A percentile compares a stretch with the other conserved stretches of the same genome.
These are phyloP conservation scores for Parachlorella kessleri DNA, from an alignment of 139 green algal genomes.

Conservation along the genomic window DNA sequence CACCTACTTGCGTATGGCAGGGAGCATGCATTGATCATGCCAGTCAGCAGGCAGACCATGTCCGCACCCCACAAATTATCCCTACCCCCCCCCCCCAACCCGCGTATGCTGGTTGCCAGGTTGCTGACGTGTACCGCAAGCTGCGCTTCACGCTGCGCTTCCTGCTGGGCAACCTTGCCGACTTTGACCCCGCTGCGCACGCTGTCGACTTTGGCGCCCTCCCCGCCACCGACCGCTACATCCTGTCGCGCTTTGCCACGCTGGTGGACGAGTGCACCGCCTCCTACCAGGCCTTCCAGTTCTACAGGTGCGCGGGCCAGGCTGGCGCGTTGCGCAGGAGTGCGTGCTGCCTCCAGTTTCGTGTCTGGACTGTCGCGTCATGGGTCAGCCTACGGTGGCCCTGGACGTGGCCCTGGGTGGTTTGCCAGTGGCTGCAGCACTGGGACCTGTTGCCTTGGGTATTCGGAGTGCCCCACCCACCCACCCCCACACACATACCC, in stretches of 20 bases:
- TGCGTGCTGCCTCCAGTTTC: background rate
- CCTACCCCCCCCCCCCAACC: no score
- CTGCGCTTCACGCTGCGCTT: conserved; percentile 91
- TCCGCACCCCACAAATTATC: no score
- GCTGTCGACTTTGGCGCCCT: conserved; percentile 61
- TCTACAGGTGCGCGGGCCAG: conserved; percentile 41
- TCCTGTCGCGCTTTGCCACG: conserved; percentile 51
- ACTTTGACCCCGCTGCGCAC: conserved; percentile 72
- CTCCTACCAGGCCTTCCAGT: conserved; percentile 84
- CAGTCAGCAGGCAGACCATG: no score
- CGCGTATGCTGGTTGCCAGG: no score
- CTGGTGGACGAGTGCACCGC: conserved; percentile 62
- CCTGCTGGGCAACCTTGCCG: conserved; percentile 93
- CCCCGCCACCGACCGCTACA: conserved; percentile 73
- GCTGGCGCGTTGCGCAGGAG: background rate
- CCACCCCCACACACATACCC: background rate
- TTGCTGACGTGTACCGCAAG: conserved; percentile 94
- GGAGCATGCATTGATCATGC: no score
- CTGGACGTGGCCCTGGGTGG: no score
- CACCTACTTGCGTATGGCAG: no score
- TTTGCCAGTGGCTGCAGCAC: no score
- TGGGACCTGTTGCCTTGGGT: background rate
- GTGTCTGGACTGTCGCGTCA: background rate
- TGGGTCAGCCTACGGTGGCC: no score
- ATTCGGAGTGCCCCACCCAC: background rate